Conservation (phyloP, 2,329 filamentous ascomycete species). For the Aspergillus felis region DNA sequence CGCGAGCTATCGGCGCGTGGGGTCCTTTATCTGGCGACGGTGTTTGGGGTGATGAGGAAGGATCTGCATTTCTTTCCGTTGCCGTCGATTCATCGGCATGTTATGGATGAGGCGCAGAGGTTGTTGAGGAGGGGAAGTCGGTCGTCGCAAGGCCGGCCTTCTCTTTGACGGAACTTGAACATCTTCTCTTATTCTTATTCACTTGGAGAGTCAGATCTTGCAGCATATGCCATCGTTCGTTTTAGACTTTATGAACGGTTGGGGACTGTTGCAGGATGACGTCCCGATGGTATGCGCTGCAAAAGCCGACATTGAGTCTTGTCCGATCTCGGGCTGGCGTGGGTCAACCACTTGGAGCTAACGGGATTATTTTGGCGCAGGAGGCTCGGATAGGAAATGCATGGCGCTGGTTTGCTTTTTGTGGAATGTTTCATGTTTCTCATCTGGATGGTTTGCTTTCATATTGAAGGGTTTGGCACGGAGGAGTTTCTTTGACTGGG, state of each 20-base stretch:
- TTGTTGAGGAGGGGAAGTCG: slow-evolving; percentile 6
- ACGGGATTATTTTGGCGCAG: not conserved
- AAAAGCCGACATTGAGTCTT: not conserved
- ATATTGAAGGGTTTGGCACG: not conserved
- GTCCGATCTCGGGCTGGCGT: not conserved
- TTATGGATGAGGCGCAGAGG: slow-evolving; percentile 23
- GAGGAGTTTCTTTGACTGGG: not conserved
- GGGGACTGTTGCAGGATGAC: not conserved
- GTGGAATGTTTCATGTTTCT: not conserved
- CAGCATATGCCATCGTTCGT: not conserved
- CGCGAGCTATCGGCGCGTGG: slow-evolving; percentile 27
- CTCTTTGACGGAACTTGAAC: not conserved
- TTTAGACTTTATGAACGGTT: not conserved
- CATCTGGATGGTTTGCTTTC: not conserved
- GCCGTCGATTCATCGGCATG: slow-evolving; percentile 21
- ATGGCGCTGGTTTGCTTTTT: not conserved
- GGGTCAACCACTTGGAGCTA: not conserved
- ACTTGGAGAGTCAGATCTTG: not conserved
- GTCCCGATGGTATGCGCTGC: not conserved
- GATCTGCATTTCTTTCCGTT: slow-evolving; percentile 31
- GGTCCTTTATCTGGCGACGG: slow-evolving; percentile 27
- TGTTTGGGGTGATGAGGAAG: slow-evolving; percentile 23
- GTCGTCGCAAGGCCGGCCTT: not conserved
- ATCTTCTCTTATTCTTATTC: too few relatives aligned
- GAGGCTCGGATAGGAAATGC: not conserved